Conservation (phyloP, 495 filamentous ascomycete genomes). For the Glutinoglossum americanum region DNA sequence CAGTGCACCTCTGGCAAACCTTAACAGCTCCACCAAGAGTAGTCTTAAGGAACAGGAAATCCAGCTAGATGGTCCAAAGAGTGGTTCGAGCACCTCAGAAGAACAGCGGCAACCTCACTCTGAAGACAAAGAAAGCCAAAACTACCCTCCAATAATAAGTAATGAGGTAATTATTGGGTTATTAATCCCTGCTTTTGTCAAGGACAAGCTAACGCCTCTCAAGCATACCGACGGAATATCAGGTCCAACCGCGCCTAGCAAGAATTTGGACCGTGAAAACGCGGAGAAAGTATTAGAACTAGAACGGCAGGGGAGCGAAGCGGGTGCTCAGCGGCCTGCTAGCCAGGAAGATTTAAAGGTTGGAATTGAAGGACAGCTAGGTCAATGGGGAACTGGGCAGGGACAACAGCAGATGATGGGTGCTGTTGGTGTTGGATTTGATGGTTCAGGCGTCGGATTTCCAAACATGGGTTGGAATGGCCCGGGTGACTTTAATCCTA, state of each 20-base stretch:
- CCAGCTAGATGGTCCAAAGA: neutral
- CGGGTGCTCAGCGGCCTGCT: neutral
- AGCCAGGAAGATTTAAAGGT: neutral
- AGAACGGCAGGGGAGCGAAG: neutral
- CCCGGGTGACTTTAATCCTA: constrained; percentile 46
- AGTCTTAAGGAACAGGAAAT: neutral
- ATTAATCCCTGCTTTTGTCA: neutral
- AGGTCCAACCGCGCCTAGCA: neutral
- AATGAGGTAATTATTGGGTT: neutral
- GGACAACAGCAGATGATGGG: neutral
- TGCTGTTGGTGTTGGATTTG: neutral
- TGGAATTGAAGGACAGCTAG: neutral
- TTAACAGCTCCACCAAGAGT: neutral
- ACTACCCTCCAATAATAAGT: neutral
- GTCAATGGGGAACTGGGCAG: neutral
- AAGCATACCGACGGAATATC: neutral
- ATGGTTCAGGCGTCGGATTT: constrained; percentile 19
- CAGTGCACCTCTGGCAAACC: neutral
- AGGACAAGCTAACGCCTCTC: neutral
- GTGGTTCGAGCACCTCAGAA: neutral
- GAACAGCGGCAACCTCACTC: neutral
- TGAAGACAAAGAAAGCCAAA: neutral
- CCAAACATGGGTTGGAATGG: constrained; percentile 43
- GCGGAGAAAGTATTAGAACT: neutral
- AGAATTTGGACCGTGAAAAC: neutral